Evolutionary conservation across 164 flowering plant genomes (phyloP), one percentile per base, ranked within the genome.

Genomic region (Taxillus chinensis): DNA sequence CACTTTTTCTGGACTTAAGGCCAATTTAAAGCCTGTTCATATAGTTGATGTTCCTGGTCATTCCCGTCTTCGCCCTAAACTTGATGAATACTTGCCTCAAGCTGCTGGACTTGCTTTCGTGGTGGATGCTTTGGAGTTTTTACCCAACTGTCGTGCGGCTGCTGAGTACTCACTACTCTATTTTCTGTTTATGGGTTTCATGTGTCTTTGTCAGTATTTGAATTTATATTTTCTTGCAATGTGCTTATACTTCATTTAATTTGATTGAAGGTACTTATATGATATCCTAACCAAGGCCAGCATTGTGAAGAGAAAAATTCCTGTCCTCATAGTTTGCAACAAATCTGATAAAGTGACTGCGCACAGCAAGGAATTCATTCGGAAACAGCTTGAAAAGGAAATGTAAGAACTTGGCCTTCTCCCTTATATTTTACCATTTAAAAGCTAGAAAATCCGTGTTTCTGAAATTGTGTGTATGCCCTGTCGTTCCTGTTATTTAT

Each of bases 41-140:
- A 57, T 93, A 27, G 81, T 93, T 67, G 97, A 90, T 80, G 86
- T 90, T 77, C 97, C 97, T 71, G 97, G 98, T 64, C 97, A 93
- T 71, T 81, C 92, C 55, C 96, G 95, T 45, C 96, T 93, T 66
- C 83, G 82, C 38, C 80, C 92, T 38, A 93, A 90, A 71, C 79
- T 93, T n/a, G 96, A 93, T 70, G 92, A 88, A 41, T 85, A 69
- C 69, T 70, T 93, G 80, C 87, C 89, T 57, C 90, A 74, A 66
- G 92, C 97, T 58, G 92, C 92, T 61, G 92, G 85, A 49, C 61
- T 89, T 64, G 82, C 90, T 62, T 93, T 88, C 76, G 92, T 93
- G 61, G 92, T 90, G 62, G 98, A 93, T 78, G 92, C 97, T 46
- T 64, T 86, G 64, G 98, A 93, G 55, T 90, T 93, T 72, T 74